phyloP scores from a whole-genome alignment of 2,329 filamentous ascomycete genomes.

The Tolypocladium pustulatum region DNA sequence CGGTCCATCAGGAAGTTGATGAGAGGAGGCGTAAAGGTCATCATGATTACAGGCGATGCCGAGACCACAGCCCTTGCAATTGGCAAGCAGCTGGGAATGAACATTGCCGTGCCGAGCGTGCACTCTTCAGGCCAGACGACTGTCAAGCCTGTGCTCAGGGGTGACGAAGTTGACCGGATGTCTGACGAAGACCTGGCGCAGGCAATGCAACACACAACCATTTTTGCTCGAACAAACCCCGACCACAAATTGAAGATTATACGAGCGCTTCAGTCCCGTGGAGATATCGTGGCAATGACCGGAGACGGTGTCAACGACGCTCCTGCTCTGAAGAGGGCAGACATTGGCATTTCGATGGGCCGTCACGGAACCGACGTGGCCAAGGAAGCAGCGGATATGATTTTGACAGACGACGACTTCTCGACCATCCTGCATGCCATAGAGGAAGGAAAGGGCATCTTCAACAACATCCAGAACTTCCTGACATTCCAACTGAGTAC shows the following conservation, averaged over 20 bases:
- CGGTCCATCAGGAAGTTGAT: constrained; percentile 82
- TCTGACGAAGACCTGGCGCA: constrained; percentile 72
- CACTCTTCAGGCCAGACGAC: constrained; percentile 45
- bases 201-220: constrained; percentile 79
- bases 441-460: constrained; percentile 97
- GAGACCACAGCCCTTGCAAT: constrained; percentile 93
- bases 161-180: constrained; percentile 91
- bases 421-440: constrained; percentile 89
- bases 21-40: constrained; percentile 89
- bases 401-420: constrained; percentile 81
- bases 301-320: constrained; percentile 98
- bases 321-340: constrained; percentile 89
- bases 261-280: constrained; percentile 76
- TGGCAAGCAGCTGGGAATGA: constrained; percentile 90
- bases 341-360: constrained; percentile 97
- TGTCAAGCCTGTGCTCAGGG: constrained; percentile 65
- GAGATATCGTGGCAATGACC: constrained; percentile 98
- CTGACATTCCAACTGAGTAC: constrained; percentile 97
- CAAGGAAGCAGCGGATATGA: constrained; percentile 93
- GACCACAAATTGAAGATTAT: constrained; percentile 99
- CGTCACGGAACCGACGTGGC: constrained; percentile 91
- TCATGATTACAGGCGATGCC: constrained; percentile 98
- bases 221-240: constrained; percentile 92
- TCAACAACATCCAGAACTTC: constrained; percentile 99
- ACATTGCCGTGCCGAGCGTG: constrained; percentile 48